Evolutionary conservation across 2,329 filamentous ascomycete genomes (phyloP).

Genomic region (Calycina herbarum): DNA sequence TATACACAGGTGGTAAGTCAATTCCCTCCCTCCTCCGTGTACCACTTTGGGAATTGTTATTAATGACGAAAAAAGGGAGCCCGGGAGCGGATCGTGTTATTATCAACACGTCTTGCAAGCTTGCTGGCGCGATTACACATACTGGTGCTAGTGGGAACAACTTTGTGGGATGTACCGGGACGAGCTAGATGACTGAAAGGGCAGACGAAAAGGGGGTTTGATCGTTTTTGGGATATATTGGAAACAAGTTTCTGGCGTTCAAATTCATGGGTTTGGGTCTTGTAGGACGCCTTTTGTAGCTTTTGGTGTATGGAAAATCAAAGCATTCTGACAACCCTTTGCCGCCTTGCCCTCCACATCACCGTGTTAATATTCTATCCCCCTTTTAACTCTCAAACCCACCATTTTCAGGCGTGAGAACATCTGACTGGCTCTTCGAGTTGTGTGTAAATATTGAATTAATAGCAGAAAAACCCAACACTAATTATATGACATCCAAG

Average conservation of each 20-base stretch:
- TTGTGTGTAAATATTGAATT: too few relatives aligned
- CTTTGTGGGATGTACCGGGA: conserved; percentile 60
- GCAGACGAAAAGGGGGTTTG: not conserved
- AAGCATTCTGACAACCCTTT: too few relatives aligned
- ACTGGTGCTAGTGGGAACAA: conserved; percentile 67
- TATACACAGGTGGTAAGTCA: conserved; percentile 52
- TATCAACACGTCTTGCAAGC: conserved; percentile 56
- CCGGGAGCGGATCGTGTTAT: conserved; percentile 68
- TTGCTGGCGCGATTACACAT: conserved; percentile 68
- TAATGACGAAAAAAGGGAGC: conserved; percentile 44
- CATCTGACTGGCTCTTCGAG: too few relatives aligned
- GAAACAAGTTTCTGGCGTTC: not conserved
- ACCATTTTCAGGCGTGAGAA: too few relatives aligned
- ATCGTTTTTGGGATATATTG: not conserved
- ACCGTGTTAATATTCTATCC: too few relatives aligned
- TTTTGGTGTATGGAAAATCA: too few relatives aligned
- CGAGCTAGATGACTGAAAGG: conserved; percentile 11
- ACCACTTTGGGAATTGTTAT: not conserved
- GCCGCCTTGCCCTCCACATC: too few relatives aligned
- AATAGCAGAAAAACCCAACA: too few relatives aligned
- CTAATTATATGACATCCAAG: too few relatives aligned
- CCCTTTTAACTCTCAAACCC: too few relatives aligned
- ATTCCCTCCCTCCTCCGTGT: not conserved
- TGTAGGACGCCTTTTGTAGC: too few relatives aligned
- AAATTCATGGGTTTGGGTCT: not conserved